phyloP scores from a whole-genome alignment of 352 stramenopile species.

The Globisporangium nodosum region DNA sequence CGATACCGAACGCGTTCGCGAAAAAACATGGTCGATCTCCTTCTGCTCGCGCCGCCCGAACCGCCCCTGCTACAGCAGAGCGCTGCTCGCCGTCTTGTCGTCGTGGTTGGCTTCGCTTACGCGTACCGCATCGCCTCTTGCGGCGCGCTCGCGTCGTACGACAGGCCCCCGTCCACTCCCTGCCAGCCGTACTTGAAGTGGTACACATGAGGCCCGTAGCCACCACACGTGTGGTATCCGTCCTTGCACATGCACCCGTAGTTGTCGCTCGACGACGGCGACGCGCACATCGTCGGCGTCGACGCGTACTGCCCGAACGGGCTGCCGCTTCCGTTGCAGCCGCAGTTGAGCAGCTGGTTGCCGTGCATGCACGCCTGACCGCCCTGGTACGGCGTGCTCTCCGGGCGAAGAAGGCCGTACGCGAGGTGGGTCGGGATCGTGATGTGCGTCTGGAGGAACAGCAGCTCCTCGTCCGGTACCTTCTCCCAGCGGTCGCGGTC shows the following conservation, averaged over 20 bases:
- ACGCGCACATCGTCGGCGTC: slow-evolving; percentile 26
- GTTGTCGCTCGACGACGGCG: slow-evolving; percentile 60
- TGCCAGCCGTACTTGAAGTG: slow-evolving; percentile 85
- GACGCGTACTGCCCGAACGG: slow-evolving; percentile 35
- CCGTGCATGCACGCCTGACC: slow-evolving; percentile 12
- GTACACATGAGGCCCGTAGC: slow-evolving; percentile 50
- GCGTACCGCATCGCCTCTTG: slow-evolving; percentile 14
- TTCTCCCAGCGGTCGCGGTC: slow-evolving; percentile 65
- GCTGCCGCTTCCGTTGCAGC: slow-evolving; percentile 21
- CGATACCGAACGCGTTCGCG: too few relatives aligned
- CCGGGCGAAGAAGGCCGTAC: slow-evolving; percentile 44
- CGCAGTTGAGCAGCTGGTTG: slow-evolving; percentile 14
- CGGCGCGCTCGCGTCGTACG: slow-evolving; percentile 15
- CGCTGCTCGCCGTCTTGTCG: slow-evolving; percentile 1
- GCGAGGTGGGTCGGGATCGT: slow-evolving; percentile 56
- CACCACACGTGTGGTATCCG: slow-evolving; percentile 44
- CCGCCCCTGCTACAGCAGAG: too few relatives aligned
- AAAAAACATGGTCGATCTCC: too few relatives aligned
- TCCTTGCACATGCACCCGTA: slow-evolving; percentile 61
- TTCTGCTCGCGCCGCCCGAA: too few relatives aligned
- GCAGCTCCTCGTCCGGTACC: slow-evolving; percentile 55
- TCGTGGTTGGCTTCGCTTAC: slow-evolving; percentile 1
- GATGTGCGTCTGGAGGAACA: slow-evolving; percentile 69
- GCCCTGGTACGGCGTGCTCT: slow-evolving; percentile 45
- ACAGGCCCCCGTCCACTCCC: slow-evolving; percentile 35